Evolutionary conservation across 2,329 filamentous ascomycete genomes (phyloP).

Genomic region (Xylariaceae sp.): DNA sequence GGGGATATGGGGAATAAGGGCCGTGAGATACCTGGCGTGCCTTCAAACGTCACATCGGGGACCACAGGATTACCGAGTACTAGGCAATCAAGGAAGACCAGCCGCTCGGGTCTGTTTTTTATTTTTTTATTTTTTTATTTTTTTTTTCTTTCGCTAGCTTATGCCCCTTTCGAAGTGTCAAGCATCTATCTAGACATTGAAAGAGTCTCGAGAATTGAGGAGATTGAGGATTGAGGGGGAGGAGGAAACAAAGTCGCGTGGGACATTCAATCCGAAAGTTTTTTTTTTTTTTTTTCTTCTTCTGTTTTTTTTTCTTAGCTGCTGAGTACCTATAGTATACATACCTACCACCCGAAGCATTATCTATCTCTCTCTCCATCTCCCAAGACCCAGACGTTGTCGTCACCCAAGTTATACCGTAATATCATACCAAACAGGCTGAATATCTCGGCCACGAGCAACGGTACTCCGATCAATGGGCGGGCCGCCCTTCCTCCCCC

Average conservation of each 20-base stretch:
- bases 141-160: constrained; percentile 11
- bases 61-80: constrained; percentile 2
- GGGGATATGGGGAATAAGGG: not conserved
- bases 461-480: not conserved
- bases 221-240: not conserved
- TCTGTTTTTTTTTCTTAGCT: not conserved
- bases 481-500: not conserved
- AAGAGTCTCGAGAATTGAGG: too few relatives aligned
- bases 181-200: too few relatives aligned
- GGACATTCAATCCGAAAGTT: constrained; percentile 5
- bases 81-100: constrained; percentile 6
- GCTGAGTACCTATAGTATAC: not conserved
- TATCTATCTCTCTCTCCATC: not conserved
- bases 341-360: not conserved
- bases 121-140: not conserved
- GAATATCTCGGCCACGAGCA: not conserved
- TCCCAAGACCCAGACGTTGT: too few relatives aligned
- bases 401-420: not conserved
- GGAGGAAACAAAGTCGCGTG: constrained; percentile 8
- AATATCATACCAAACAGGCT: not conserved
- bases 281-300: too few relatives aligned
- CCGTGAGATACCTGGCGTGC: constrained; percentile 8
- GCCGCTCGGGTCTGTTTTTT: not conserved
- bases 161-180: constrained; percentile 2
- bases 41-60: too few relatives aligned